phyloP scores from a whole-genome alignment of 192 early-diverging fungal species.

The Coemansia sp. region DNA sequence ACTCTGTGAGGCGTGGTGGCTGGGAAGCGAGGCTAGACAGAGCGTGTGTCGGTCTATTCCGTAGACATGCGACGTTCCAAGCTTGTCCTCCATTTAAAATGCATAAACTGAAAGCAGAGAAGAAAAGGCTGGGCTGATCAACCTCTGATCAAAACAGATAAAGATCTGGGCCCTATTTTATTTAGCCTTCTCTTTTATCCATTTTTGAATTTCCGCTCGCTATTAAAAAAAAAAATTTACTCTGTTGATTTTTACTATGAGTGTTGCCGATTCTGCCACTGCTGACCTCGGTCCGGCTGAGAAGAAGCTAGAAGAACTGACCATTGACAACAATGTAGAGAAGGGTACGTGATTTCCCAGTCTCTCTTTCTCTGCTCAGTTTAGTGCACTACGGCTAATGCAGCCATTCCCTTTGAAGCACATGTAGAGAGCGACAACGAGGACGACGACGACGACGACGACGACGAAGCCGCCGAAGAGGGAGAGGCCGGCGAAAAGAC shows the following conservation, averaged over 20 bases:
- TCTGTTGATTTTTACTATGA: slow-evolving; percentile 9
- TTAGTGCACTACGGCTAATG: no score
- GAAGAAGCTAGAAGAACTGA: slow-evolving; percentile 9
- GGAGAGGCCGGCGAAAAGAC: slow-evolving; percentile 7
- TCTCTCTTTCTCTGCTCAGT: neutral
- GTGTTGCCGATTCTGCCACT: slow-evolving; percentile 10
- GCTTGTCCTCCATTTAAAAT: slow-evolving; percentile 20
- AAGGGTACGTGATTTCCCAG: slow-evolving; percentile 14
- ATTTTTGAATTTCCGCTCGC: neutral
- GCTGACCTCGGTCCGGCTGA: neutral
- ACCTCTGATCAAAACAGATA: no score
- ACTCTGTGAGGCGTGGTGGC: slow-evolving; percentile 4
- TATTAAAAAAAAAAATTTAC: neutral
- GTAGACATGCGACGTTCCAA: slow-evolving; percentile 41
- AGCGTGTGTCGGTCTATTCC: slow-evolving; percentile 51
- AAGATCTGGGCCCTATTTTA: neutral
- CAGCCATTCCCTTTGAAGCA: neutral
- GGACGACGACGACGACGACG: slow-evolving; percentile 5
- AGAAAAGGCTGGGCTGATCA: neutral
- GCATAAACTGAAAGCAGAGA: neutral
- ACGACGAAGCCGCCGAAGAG: no score
- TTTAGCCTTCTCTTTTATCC: neutral
- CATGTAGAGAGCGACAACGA: slow-evolving; percentile 10
- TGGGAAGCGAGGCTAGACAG: slow-evolving; percentile 22
- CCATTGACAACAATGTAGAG: slow-evolving; percentile 4